Evolutionary conservation across 306 rosid genomes (phyloP).

Genomic region (Cucumis cinereus): DNA sequence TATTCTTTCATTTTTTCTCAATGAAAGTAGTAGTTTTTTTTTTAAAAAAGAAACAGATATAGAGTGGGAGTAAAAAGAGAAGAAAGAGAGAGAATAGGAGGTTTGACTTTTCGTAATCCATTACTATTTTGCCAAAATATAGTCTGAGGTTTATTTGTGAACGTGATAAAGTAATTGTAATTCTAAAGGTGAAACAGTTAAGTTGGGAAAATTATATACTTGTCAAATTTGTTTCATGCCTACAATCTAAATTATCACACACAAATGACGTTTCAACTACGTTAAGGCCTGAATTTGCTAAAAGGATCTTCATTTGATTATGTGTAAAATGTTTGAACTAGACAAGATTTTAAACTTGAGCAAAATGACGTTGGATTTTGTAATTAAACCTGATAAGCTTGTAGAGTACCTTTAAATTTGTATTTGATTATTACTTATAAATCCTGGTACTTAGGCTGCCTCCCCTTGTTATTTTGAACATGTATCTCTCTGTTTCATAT

Average conservation of each 20-base stretch:
- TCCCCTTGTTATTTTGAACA: too few relatives aligned
- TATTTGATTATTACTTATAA: background rate
- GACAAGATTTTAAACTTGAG: background rate
- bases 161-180: background rate
- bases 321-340: background rate
- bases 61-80: background rate
- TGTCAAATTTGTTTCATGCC: background rate
- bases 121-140: background rate
- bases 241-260: background rate
- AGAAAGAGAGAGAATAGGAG: background rate
- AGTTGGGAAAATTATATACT: background rate
- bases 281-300: too few relatives aligned
- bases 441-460: too few relatives aligned
- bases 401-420: background rate
- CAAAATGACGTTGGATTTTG: background rate
- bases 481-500: too few relatives aligned
- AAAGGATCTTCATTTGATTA: background rate
- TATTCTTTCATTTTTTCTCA: too few relatives aligned
- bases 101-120: background rate
- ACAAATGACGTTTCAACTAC: background rate
- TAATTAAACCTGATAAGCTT: background rate
- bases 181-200: background rate
- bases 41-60: background rate
- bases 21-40: too few relatives aligned
- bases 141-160: background rate